phyloP scores from a whole-genome alignment of 306 rosid species.

The Begonia fuchsioides region DNA sequence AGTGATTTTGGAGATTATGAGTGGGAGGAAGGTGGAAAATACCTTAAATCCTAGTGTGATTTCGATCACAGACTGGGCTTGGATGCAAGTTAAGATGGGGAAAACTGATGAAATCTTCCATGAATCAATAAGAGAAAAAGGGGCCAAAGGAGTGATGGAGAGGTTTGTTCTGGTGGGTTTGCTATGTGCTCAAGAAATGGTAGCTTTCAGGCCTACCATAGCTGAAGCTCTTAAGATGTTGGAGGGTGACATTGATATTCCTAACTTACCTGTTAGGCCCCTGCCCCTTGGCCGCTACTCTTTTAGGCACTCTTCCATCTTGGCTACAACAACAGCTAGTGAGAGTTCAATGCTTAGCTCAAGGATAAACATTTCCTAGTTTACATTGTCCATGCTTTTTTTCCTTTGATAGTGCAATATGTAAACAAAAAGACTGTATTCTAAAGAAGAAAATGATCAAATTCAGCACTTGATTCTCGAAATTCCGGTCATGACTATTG shows the following conservation, averaged over 20 bases:
- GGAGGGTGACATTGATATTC: constrained; percentile 80
- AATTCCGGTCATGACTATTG: no score
- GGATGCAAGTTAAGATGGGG: constrained; percentile 43
- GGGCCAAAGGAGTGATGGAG: constrained; percentile 53
- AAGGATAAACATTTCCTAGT: not conserved
- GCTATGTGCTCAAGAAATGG: constrained; percentile 78
- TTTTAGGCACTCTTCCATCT: constrained; percentile 22
- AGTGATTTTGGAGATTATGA: no score
- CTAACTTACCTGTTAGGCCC: constrained; percentile 56
- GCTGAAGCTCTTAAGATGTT: constrained; percentile 68
- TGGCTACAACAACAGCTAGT: constrained; percentile 15
- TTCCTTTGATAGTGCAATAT: no score
- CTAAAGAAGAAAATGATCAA: no score
- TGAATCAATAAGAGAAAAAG: constrained; percentile 27
- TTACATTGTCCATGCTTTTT: no score
- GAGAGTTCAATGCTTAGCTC: constrained; percentile 22
- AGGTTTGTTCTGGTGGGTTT: constrained; percentile 74
- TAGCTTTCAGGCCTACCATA: constrained; percentile 77
- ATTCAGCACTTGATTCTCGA: no score
- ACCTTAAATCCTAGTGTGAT: constrained; percentile 24
- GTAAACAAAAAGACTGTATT: no score
- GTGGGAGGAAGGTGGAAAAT: no score
- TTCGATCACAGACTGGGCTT: constrained; percentile 78
- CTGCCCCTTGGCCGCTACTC: constrained; percentile 60
- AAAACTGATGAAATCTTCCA: constrained; percentile 35